Conservation (phyloP, 495 filamentous ascomycete genomes). For the Talaromyces nanjingensis region DNA sequence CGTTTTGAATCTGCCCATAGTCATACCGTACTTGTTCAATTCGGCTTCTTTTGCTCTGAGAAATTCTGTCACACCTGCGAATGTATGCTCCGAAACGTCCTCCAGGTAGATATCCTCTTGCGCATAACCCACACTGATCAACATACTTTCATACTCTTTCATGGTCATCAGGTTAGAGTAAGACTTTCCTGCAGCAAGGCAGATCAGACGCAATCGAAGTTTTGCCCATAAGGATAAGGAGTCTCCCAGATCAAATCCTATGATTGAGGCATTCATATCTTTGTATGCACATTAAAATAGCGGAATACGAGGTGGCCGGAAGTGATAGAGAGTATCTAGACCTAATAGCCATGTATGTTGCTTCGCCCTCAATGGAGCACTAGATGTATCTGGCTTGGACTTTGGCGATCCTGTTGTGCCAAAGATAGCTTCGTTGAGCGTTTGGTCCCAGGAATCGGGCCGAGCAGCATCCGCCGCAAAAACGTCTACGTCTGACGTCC, state of each 20-base stretch:
- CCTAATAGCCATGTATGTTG: conserved; percentile 36
- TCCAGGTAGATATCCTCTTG: conserved; percentile 25
- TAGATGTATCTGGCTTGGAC: background rate
- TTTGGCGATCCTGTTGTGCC: background rate
- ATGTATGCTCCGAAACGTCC: conserved; percentile 39
- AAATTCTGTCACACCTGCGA: conserved; percentile 29
- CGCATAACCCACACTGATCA: conserved; percentile 34
- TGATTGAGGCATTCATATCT: conserved; percentile 33
- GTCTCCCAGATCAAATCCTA: conserved; percentile 34
- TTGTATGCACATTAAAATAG: conserved; percentile 27
- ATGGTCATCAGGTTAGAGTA: conserved; percentile 41
- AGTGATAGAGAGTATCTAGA: conserved; percentile 45
- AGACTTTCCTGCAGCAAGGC: conserved; percentile 23
- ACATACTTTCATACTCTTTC: conserved; percentile 50
- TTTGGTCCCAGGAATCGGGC: conserved; percentile 20
- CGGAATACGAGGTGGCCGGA: conserved; percentile 35
- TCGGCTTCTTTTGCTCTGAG: conserved; percentile 23
- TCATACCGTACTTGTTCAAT: conserved; percentile 27
- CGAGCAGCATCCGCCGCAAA: conserved; percentile 28
- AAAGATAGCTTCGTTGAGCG: conserved; percentile 16
- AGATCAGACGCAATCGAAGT: conserved; percentile 26
- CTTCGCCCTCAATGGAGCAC: background rate
- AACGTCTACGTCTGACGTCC: conserved; percentile 14
- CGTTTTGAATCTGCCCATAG: conserved; percentile 28
- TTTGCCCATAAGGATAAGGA: conserved; percentile 14